A percentile compares a stretch with the other conserved stretches of the same genome.
Conservation (phyloP, 495 filamentous ascomycete species). For the Annulohypoxylon bovei region DNA sequence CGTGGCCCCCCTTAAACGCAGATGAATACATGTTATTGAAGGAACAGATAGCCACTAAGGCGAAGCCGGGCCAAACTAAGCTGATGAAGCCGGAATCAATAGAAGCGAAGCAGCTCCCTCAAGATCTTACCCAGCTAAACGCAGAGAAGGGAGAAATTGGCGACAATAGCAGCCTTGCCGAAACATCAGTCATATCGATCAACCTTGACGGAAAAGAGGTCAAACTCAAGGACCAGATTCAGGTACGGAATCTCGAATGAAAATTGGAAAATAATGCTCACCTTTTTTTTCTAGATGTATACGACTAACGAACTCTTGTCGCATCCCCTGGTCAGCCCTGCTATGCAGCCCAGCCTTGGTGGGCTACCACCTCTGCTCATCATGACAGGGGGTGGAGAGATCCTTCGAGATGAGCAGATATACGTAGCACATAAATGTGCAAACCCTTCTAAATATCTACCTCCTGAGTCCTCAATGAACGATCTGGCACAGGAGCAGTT, state of each 20-base stretch:
- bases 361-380: conserved; percentile 89
- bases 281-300: conserved; percentile 72
- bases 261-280: conserved; percentile 7
- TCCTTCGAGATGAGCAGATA: conserved; percentile 91
- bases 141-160: conserved; percentile 9
- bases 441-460: conserved; percentile 77
- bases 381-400: conserved; percentile 85
- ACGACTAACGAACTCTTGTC: conserved; percentile 85
- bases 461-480: conserved; percentile 69
- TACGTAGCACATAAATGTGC: conserved; percentile 95
- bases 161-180: conserved; percentile 41
- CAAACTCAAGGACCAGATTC: conserved; percentile 89
- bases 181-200: conserved; percentile 65
- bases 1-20: conserved; percentile 90
- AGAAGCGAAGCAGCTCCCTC: conserved; percentile 34
- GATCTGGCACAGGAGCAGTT: conserved; percentile 70
- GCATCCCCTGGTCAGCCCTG: conserved; percentile 90
- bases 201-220: conserved; percentile 74
- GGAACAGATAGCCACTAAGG: conserved; percentile 52
- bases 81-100: conserved; percentile 28
- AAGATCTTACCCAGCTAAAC: conserved; percentile 29
- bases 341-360: conserved; percentile 84
- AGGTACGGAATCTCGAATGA: conserved; percentile 51
- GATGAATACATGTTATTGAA: conserved; percentile 63
- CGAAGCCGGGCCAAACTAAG: conserved; percentile 18